Evolutionary conservation across 2,329 filamentous ascomycete genomes (phyloP).

Genomic region (Cucurbitaria berberidis): DNA sequence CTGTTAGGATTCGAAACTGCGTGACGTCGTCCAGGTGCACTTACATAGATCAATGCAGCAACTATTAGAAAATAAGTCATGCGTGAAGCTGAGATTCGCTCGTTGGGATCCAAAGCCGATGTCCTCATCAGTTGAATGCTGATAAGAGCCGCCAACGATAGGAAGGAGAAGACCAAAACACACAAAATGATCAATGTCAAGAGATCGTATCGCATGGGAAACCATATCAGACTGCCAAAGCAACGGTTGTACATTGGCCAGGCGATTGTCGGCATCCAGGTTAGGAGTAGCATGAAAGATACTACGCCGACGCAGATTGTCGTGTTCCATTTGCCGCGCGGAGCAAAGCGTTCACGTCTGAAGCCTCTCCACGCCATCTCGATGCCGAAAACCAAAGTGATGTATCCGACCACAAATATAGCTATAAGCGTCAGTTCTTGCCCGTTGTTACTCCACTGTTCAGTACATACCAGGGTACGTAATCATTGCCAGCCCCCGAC

Average conservation of each 20-base stretch:
- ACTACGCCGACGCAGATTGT: constrained; percentile 62
- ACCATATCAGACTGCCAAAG: constrained; percentile 72
- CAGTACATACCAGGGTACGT: constrained; percentile 47
- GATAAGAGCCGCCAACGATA: constrained; percentile 60
- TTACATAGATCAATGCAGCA: constrained; percentile 60
- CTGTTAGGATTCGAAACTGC: constrained; percentile 7
- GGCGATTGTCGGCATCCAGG: constrained; percentile 65
- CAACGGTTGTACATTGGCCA: constrained; percentile 65
- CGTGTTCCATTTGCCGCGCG: constrained; percentile 66
- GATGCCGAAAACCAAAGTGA: constrained; percentile 69
- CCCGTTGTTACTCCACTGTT: neutral
- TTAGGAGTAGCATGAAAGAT: constrained; percentile 59
- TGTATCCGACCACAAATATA: constrained; percentile 69
- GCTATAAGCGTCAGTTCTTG: constrained; percentile 53
- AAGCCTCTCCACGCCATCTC: constrained; percentile 66
- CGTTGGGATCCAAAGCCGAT: constrained; percentile 61
- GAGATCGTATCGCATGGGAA: constrained; percentile 65
- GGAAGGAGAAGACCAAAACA: constrained; percentile 58
- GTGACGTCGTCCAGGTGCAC: constrained; percentile 45
- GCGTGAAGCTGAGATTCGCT: constrained; percentile 68
- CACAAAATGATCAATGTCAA: constrained; percentile 63
- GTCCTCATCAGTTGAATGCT: constrained; percentile 64
- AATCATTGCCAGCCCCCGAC: constrained; percentile 45
- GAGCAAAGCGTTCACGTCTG: constrained; percentile 62
- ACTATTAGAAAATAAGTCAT: constrained; percentile 72